A percentile compares a stretch with the other conserved stretches of the same genome.
These are phyloP conservation scores for Talaromyces pinophilus DNA, from an alignment of 2,329 filamentous ascomycete species.

Conservation along the genomic window DNA sequence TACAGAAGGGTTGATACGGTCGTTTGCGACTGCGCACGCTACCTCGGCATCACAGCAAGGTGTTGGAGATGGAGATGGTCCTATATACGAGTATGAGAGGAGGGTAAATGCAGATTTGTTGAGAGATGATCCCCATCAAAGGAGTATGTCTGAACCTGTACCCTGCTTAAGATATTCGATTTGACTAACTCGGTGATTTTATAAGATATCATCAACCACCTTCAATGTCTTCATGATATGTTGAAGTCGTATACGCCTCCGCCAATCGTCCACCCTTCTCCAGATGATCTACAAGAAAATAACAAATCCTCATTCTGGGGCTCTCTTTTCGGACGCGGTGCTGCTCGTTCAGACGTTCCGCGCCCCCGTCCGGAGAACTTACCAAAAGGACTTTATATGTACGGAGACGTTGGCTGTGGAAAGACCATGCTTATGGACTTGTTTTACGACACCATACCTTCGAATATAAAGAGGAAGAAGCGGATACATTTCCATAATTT, in stretches of 20 bases:
- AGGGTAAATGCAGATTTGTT: slow-evolving; percentile 73
- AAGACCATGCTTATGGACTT: slow-evolving; percentile 99
- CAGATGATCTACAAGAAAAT: slow-evolving; percentile 65
- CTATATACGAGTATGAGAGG: slow-evolving; percentile 83
- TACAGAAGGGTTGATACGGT: not conserved
- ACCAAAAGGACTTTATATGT: slow-evolving; percentile 89
- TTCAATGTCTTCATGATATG: slow-evolving; percentile 87
- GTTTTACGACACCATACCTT: slow-evolving; percentile 89
- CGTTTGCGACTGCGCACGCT: slow-evolving; percentile 17
- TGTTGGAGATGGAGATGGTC: slow-evolving; percentile 54
- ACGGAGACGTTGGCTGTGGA: slow-evolving; percentile 92
- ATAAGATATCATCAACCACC: slow-evolving; percentile 78
- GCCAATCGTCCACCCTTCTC: slow-evolving; percentile 71
- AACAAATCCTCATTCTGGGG: slow-evolving; percentile 57
- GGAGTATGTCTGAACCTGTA: slow-evolving; percentile 58
- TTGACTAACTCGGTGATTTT: slow-evolving; percentile 1
- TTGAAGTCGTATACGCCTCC: slow-evolving; percentile 72
- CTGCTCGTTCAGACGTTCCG: slow-evolving; percentile 8
- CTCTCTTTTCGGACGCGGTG: slow-evolving; percentile 43
- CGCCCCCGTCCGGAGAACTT: slow-evolving; percentile 59
- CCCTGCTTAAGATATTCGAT: not conserved
- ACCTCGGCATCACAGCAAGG: slow-evolving; percentile 4
- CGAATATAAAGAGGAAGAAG: slow-evolving; percentile 76
- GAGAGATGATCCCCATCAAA: slow-evolving; percentile 86
- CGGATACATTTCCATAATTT: slow-evolving; percentile 99